Evolutionary conservation across 176 grass and related monocot species (phyloP), one percentile per base, ranked within the genome.

Genomic region (Chrysopogon serrulatus): DNA sequence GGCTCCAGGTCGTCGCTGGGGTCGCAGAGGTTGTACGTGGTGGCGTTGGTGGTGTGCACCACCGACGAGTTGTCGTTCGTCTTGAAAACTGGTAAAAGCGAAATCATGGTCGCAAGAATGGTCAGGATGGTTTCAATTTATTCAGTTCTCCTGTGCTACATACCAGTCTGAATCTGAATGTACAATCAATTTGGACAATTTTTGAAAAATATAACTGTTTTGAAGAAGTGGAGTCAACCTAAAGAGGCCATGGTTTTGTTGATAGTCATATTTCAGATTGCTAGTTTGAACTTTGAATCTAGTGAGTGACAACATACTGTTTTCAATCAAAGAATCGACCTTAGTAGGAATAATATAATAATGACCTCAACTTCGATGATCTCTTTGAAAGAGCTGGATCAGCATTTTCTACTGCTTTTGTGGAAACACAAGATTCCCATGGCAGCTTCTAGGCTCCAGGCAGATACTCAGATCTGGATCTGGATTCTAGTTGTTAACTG

Each of bases 61-160:
- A 97, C 90, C 40, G 83, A 85, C 4, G 90, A 92, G 76, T 89
- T 92, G 68, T 85, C 87, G 79, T 97, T 86, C 53, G 95, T 97
- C 32, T 97, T 85, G 90, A 97, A 97, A 73, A 92, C 94, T 96
- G 67, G 17, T 28, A 41, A 31, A 10, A 5, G 8, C 0, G 53
- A 27, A 21, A 44, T 33, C 76, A 30, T 16, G n/a, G 41, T 28
- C 2, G 8, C 4, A 23, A 34, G 4, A 64, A 23, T 24, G 8
- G 62, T 49, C 14, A 67, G 21, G 12, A 36, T 48, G 8, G 4
- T 27, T 65, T 32, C 17, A 6, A 4, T 79, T 79, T 79, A 1
- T 41, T 7, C 37, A 70, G 1, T 40, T 4, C 26, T 41, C 18
- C 24, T 40, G 35, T 68, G 10, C 33, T 24, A 57, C n/a, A n/a